Conservation (phyloP, 2,329 filamentous ascomycete genomes). For the Monilinia laxa region DNA sequence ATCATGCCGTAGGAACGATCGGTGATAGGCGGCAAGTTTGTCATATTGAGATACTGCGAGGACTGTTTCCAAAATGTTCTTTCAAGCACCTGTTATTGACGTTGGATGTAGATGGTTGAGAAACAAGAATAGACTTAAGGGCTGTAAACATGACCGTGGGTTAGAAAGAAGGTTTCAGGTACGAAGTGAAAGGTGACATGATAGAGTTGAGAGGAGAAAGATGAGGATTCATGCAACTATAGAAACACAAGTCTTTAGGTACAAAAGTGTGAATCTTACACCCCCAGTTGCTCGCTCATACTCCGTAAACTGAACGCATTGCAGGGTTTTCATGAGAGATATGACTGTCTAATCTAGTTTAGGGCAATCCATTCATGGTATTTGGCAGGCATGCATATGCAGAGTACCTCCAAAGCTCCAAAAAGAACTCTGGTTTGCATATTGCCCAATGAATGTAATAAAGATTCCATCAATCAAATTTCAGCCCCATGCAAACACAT, state of each 20-base stretch:
- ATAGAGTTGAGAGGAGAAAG: background rate
- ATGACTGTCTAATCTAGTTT: too few species aligned
- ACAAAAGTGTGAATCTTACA: background rate
- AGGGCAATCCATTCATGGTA: too few species aligned
- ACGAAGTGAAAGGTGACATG: background rate
- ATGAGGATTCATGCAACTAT: background rate
- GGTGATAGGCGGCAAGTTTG: constrained; percentile 18
- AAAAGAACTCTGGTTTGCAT: background rate
- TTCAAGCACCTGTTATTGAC: background rate
- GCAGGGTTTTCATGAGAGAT: too few species aligned
- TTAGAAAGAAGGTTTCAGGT: background rate
- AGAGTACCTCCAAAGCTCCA: background rate
- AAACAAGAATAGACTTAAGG: too few species aligned
- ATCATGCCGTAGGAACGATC: constrained; percentile 34
- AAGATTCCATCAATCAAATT: background rate
- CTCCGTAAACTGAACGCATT: background rate
- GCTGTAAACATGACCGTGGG: background rate
- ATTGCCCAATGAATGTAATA: background rate
- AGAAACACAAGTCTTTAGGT: background rate
- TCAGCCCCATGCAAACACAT: background rate
- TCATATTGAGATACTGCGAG: background rate
- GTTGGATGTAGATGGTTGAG: background rate
- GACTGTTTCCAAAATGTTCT: background rate
- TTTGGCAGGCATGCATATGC: too few species aligned
- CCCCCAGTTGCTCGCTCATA: background rate